phyloP scores from a whole-genome alignment of 2,329 filamentous ascomycete genomes.

The Arthrobotrys musiformis region DNA sequence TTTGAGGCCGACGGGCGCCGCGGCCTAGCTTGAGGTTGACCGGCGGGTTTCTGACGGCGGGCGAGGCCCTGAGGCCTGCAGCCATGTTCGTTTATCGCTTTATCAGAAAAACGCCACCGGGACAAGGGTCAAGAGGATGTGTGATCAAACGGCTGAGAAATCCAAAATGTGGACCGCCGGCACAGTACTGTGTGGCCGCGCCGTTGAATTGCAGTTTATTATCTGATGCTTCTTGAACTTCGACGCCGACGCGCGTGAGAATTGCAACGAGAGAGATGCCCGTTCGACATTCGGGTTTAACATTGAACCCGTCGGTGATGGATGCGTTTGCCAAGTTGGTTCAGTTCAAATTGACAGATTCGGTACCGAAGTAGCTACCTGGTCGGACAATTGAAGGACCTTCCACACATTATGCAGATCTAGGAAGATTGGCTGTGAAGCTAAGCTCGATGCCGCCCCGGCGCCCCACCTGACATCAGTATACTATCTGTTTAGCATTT shows the following conservation, averaged over 20 bases:
- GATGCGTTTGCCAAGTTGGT: background rate
- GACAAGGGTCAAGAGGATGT: background rate
- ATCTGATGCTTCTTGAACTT: background rate
- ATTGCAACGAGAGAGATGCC: background rate
- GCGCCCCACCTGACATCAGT: slow-evolving; percentile 7
- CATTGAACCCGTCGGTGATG: background rate
- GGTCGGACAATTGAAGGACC: background rate
- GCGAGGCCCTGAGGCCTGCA: slow-evolving; percentile 16
- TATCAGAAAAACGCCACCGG: slow-evolving; percentile 18
- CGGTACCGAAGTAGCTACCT: no score
- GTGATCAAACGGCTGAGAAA: slow-evolving; percentile 2
- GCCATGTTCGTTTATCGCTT: slow-evolving; percentile 4
- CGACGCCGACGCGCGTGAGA: background rate
- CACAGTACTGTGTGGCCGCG: slow-evolving; percentile 6
- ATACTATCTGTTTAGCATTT: background rate
- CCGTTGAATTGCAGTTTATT: background rate
- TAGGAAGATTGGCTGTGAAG: background rate
- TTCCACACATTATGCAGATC: background rate
- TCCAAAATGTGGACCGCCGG: background rate
- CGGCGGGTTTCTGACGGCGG: background rate
- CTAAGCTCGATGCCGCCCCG: slow-evolving; percentile 22
- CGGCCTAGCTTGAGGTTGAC: slow-evolving; percentile 25
- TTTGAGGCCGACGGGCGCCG: slow-evolving; percentile 51
- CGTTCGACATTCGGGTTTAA: background rate
- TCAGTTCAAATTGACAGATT: background rate